Evolutionary conservation across 805 yeast genomes (phyloP).

Genomic region (Komagataella pseudopastoris): DNA sequence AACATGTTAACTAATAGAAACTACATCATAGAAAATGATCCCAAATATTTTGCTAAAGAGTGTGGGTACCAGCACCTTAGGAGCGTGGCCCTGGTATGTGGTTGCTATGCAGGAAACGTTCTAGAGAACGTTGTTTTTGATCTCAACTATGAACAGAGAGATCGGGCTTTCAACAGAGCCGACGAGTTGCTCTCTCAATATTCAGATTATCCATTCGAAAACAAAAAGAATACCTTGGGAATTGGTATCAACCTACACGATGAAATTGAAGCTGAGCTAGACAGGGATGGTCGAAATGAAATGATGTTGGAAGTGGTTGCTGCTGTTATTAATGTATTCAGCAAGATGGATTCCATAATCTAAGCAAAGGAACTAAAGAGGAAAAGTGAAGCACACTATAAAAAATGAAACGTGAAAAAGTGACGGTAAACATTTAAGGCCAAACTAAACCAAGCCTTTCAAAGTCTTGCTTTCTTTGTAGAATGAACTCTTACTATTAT

Average conservation of each 20-base stretch:
- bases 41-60: slow-evolving; percentile 54
- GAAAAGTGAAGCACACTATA: background rate
- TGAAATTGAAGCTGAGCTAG: slow-evolving; percentile 36
- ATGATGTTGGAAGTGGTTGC: slow-evolving; percentile 81
- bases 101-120: slow-evolving; percentile 92
- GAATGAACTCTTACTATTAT: background rate
- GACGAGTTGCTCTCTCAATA: slow-evolving; percentile 78
- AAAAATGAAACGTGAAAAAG: background rate
- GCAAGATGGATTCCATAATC: slow-evolving; percentile 83
- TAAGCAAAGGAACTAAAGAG: slow-evolving; percentile 14
- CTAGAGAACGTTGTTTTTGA: slow-evolving; percentile 75
- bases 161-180: slow-evolving; percentile 86
- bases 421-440: background rate
- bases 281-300: slow-evolving; percentile 33
- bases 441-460: background rate
- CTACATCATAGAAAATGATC: slow-evolving; percentile 36
- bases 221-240: slow-evolving; percentile 48
- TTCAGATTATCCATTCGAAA: slow-evolving; percentile 69
- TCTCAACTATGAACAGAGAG: slow-evolving; percentile 77
- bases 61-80: slow-evolving; percentile 62
- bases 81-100: slow-evolving; percentile 71
- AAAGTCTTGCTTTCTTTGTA: slow-evolving; percentile 1
- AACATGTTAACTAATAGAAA: slow-evolving; percentile 61
- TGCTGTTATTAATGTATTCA: slow-evolving; percentile 80
- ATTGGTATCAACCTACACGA: slow-evolving; percentile 55